phyloP scores from a whole-genome alignment of 1,139 yeast species.

The Trichomonascaceae sp. region DNA sequence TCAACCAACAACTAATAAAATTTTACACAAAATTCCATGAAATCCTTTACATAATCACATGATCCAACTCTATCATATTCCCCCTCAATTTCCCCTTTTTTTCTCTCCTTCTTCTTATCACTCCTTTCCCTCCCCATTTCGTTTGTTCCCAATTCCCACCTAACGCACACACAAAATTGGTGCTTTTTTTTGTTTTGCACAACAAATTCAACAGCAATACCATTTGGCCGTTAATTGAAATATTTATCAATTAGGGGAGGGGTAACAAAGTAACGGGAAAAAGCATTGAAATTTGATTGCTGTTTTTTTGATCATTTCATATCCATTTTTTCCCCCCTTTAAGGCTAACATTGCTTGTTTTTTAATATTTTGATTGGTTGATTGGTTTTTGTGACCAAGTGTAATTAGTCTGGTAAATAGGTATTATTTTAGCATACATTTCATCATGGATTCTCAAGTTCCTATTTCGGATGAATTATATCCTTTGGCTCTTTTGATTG shows the following conservation, averaged over 20 bases:
- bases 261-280: neutral
- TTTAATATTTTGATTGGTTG: neutral
- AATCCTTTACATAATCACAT: no score
- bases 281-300: neutral
- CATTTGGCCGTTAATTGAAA: neutral
- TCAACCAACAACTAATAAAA: no score
- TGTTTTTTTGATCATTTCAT: neutral
- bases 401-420: neutral
- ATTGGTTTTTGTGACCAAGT: neutral
- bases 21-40: no score
- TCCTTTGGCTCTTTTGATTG: constrained; percentile 94
- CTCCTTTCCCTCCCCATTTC: no score
- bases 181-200: neutral
- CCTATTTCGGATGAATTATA: constrained; percentile 55
- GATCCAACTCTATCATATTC: no score
- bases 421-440: neutral
- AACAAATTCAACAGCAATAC: neutral
- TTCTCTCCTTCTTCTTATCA: neutral
- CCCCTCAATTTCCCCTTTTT: neutral
- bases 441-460: constrained; percentile 14
- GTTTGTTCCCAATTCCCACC: neutral
- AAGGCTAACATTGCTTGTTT: neutral
- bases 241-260: neutral
- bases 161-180: neutral
- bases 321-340: neutral